Percentiles rank a stretch among this genome's conserved stretches.
Evolutionary conservation across 2,329 filamentous ascomycete genomes (phyloP).

Genomic region (Paracoccidioides lutzii): DNA sequence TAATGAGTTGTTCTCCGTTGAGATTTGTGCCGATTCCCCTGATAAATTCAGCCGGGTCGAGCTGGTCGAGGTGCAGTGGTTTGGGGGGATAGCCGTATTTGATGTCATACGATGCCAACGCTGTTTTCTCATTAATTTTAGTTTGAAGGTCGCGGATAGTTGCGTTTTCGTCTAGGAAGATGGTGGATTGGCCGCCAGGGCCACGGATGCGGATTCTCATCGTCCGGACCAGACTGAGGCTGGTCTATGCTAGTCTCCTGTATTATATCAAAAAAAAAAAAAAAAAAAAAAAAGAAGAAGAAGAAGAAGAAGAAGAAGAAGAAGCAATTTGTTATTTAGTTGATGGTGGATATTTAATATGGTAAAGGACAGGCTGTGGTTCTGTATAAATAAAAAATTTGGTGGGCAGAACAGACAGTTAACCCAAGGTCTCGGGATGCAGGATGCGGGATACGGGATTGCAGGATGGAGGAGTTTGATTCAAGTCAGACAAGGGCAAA

Average conservation of each 20-base stretch:
- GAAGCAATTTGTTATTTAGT: too few relatives aligned
- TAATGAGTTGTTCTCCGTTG: slow-evolving; percentile 57
- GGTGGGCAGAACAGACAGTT: too few relatives aligned
- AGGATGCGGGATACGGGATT: too few relatives aligned
- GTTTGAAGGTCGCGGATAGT: slow-evolving; percentile 30
- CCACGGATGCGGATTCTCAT: slow-evolving; percentile 68
- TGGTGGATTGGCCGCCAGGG: slow-evolving; percentile 57
- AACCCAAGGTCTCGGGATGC: too few relatives aligned
- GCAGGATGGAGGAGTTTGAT: too few relatives aligned
- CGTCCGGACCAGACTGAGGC: not conserved
- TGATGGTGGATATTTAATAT: too few relatives aligned
- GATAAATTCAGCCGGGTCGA: slow-evolving; percentile 38
- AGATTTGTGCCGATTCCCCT: slow-evolving; percentile 48
- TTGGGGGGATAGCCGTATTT: slow-evolving; percentile 72
- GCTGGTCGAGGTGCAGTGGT: slow-evolving; percentile 47
- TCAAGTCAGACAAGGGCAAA: too few relatives aligned
- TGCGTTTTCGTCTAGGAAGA: slow-evolving; percentile 56
- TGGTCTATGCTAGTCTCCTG: not conserved
- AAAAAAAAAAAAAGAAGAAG: too few relatives aligned
- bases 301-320: too few relatives aligned
- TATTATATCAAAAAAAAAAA: not conserved
- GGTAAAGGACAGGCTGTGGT: too few relatives aligned
- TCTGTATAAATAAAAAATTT: too few relatives aligned
- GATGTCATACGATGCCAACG: slow-evolving; percentile 54
- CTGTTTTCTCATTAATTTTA: slow-evolving; percentile 46